Conservation (phyloP, 345 rosid species). For the Citrus medica region DNA sequence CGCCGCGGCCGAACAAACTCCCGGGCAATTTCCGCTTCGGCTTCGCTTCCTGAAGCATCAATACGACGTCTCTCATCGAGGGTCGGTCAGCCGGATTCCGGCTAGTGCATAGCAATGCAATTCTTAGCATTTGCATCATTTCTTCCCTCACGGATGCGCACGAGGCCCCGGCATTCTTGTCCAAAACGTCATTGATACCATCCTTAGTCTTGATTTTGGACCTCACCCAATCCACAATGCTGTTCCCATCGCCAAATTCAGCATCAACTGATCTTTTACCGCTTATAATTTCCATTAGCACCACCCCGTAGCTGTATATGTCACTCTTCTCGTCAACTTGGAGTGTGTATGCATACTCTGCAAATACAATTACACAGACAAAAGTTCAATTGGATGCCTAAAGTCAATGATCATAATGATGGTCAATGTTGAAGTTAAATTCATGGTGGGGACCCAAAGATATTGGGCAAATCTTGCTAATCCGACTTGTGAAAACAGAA, state of each 20-base stretch:
- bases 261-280: slow-evolving; percentile 84
- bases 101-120: slow-evolving; percentile 81
- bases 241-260: slow-evolving; percentile 91
- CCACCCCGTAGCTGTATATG: slow-evolving; percentile 91
- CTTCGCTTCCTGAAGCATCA: slow-evolving; percentile 89
- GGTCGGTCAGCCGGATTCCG: slow-evolving; percentile 87
- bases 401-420: slow-evolving; percentile 19
- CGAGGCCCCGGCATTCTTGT: slow-evolving; percentile 76
- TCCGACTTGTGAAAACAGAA: neutral
- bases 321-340: slow-evolving; percentile 98
- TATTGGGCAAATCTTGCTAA: neutral
- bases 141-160: slow-evolving; percentile 68
- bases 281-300: slow-evolving; percentile 73
- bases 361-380: neutral
- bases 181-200: slow-evolving; percentile 51
- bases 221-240: slow-evolving; percentile 94
- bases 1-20: slow-evolving; percentile 15
- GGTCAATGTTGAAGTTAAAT: neutral
- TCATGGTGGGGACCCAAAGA: slow-evolving; percentile 18
- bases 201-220: slow-evolving; percentile 71
- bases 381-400: neutral
- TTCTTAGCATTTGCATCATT: slow-evolving; percentile 83
- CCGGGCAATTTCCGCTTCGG: slow-evolving; percentile 74
- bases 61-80: slow-evolving; percentile 91
- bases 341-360: slow-evolving; percentile 92